Evolutionary conservation across 2,329 filamentous ascomycete genomes (phyloP).

Genomic region (Pestalotiopsis sp.): DNA sequence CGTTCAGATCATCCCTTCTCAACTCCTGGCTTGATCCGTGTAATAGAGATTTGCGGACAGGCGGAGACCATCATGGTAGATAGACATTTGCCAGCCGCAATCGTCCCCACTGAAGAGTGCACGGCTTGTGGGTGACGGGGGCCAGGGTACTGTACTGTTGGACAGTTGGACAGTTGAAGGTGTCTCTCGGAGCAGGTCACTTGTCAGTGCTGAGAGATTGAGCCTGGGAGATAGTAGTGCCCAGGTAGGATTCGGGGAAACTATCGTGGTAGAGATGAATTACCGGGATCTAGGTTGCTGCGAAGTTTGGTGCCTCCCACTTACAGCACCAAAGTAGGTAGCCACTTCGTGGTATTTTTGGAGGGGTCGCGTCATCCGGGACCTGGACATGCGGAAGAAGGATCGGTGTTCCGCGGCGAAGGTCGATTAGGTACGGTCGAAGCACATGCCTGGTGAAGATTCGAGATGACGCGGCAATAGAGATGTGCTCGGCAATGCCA

Average conservation of each 20-base stretch:
- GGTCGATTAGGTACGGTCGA: neutral
- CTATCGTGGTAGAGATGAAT: neutral
- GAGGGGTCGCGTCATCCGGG: conserved; percentile 1
- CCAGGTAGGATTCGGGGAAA: neutral
- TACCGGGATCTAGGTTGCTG: neutral
- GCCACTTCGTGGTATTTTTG: neutral
- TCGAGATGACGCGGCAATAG: neutral
- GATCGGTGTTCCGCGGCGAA: neutral
- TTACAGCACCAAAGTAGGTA: neutral
- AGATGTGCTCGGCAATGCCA: neutral
- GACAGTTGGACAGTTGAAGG: neutral
- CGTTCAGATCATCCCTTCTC: neutral
- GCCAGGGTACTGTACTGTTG: neutral
- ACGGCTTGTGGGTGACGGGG: neutral
- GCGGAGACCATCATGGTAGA: neutral
- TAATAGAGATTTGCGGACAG: neutral
- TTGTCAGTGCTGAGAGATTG: neutral
- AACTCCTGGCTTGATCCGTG: neutral
- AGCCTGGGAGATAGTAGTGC: neutral
- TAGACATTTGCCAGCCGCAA: neutral
- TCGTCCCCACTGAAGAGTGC: neutral
- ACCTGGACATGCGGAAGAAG: neutral
- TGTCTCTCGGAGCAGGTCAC: neutral
- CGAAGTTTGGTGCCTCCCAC: neutral
- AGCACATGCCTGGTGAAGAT: neutral